phyloP scores from a whole-genome alignment of 352 stramenopile genomes.

The Hyaloperonospora arabidopsidis region DNA sequence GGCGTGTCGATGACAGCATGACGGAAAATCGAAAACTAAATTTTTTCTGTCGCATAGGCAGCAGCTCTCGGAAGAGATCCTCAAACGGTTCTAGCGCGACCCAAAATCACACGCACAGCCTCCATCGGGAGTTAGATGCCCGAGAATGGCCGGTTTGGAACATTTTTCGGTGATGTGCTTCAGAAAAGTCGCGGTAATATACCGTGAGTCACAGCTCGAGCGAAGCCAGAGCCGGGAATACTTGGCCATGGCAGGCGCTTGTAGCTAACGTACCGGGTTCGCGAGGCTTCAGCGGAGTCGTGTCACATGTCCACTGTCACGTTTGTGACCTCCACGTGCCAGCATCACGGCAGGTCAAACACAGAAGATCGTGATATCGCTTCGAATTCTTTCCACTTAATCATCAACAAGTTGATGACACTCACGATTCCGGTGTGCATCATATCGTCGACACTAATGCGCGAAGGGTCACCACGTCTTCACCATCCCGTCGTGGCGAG shows the following conservation, averaged over 20 bases:
- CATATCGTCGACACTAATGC: no score
- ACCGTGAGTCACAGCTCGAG: slow-evolving; percentile 6
- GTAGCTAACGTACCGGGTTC: not conserved
- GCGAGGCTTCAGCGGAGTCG: not conserved
- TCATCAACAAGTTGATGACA: no score
- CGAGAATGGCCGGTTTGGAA: slow-evolving; percentile 18
- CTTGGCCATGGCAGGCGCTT: not conserved
- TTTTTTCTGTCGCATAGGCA: not conserved
- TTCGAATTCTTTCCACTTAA: no score
- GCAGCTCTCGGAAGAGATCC: not conserved
- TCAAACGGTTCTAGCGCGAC: no score
- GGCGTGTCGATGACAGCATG: slow-evolving; percentile 19
- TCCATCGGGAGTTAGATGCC: slow-evolving; percentile 23
- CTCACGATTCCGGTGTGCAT: no score
- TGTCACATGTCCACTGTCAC: not conserved
- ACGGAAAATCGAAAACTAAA: slow-evolving; percentile 23
- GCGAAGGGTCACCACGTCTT: no score
- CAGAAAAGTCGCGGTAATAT: slow-evolving; percentile 18
- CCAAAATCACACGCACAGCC: not conserved
- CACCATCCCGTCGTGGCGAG: no score
- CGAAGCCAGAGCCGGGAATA: slow-evolving; percentile 16
- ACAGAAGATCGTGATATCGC: no score
- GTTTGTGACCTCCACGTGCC: not conserved
- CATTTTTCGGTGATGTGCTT: slow-evolving; percentile 26
- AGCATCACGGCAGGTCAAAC: not conserved